Evolutionary conservation across 1,284 basidiomycete genomes (phyloP).

Genomic region (Apiotrichum siamense): DNA sequence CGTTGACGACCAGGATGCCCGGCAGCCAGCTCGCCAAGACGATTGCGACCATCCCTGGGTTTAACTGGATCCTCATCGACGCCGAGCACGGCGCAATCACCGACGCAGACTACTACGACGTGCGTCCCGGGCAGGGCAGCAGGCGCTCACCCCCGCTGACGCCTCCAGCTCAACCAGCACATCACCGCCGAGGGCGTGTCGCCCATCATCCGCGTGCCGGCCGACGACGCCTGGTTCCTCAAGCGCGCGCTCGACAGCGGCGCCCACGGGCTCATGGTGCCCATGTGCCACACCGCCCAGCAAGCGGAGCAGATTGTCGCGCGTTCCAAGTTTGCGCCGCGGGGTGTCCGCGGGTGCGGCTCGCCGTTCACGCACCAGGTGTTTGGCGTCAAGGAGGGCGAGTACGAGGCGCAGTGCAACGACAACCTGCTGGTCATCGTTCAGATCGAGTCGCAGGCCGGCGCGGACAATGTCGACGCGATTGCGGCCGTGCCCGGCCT

Average conservation of each 20-base stretch:
- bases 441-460: conserved; percentile 39
- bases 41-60: conserved; percentile 16
- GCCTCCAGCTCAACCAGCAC: conserved; percentile 4
- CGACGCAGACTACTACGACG: conserved; percentile 21
- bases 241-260: conserved; percentile 43
- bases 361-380: conserved; percentile 32
- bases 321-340: conserved; percentile 25
- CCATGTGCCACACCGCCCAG: conserved; percentile 34
- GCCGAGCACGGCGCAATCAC: conserved; percentile 24
- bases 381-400: conserved; percentile 30
- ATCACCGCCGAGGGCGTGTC: conserved; percentile 19
- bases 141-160: neutral
- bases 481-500: conserved; percentile 37
- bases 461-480: conserved; percentile 36
- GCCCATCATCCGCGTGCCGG: conserved; percentile 38
- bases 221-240: conserved; percentile 32
- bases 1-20: neutral
- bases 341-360: conserved; percentile 35
- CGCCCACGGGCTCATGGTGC: conserved; percentile 36
- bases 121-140: neutral
- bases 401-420: conserved; percentile 33
- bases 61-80: conserved; percentile 26
- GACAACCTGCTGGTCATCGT: conserved; percentile 33
- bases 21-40: conserved; percentile 13
- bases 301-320: conserved; percentile 10